Percentiles rank a stretch among this genome's conserved stretches.
Evolutionary conservation across 2,329 filamentous ascomycete species (phyloP).

Genomic region (Tolypocladium album): DNA sequence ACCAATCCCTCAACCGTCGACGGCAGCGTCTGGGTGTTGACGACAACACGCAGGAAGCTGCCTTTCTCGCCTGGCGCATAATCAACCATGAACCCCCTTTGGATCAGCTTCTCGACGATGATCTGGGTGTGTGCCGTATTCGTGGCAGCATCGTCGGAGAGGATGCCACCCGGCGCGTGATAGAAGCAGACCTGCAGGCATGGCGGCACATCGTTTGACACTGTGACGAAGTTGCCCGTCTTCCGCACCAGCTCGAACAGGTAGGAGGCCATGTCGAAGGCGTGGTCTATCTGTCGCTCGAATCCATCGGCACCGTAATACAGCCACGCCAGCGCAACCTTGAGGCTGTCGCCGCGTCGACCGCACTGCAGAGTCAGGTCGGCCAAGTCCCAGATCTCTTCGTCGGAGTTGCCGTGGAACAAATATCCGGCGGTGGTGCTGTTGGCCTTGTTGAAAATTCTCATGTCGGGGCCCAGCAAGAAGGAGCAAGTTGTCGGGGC

Average conservation of each 20-base stretch:
- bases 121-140: constrained; percentile 39
- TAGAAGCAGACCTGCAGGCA: constrained; percentile 97
- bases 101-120: constrained; percentile 37
- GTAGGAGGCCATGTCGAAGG: constrained; percentile 60
- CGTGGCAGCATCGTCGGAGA: constrained; percentile 28
- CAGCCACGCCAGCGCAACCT: constrained; percentile 79
- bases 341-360: constrained; percentile 72
- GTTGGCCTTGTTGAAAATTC: constrained; percentile 71
- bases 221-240: constrained; percentile 53
- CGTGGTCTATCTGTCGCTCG: constrained; percentile 55
- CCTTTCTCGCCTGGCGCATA: constrained; percentile 47
- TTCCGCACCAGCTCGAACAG: constrained; percentile 50
- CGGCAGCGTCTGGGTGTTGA: constrained; percentile 43
- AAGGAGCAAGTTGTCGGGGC: constrained; percentile 87
- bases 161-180: constrained; percentile 47
- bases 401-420: constrained; percentile 51
- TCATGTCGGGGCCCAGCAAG: constrained; percentile 67
- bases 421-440: constrained; percentile 80
- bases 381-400: constrained; percentile 75
- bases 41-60: constrained; percentile 48
- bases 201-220: constrained; percentile 67
- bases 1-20: constrained; percentile 43
- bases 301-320: constrained; percentile 79
- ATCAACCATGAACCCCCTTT: constrained; percentile 48
- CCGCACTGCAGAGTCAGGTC: constrained; percentile 93